A percentile compares a stretch with the other conserved stretches of the same genome.
These are phyloP conservation scores for Ceraceosorus bombacis DNA, from an alignment of 1,284 basidiomycete species.

Conservation along the genomic window DNA sequence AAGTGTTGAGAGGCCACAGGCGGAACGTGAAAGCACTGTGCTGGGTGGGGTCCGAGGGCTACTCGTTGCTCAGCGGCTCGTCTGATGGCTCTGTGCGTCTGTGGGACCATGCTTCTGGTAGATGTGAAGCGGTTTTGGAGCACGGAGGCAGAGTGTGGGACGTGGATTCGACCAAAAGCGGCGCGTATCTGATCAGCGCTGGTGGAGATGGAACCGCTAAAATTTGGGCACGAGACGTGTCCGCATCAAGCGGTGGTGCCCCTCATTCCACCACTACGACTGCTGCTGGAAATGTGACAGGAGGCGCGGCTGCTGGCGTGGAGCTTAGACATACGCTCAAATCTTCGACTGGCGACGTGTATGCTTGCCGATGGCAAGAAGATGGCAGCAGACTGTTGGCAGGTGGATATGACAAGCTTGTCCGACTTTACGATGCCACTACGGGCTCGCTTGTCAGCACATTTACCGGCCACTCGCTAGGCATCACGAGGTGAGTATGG, in stretches of 20 bases:
- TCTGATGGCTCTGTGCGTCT: conserved; percentile 45
- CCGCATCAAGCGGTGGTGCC: no score
- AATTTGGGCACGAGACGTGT: conserved; percentile 47
- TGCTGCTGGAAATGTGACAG: no score
- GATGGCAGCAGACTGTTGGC: conserved; percentile 49
- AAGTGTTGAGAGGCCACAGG: conserved; percentile 47
- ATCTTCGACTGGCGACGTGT: conserved; percentile 50
- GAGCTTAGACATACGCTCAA: conserved; percentile 16
- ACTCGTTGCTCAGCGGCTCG: conserved; percentile 50
- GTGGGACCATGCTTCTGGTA: conserved; percentile 39
- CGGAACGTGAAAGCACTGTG: conserved; percentile 53
- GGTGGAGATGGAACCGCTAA: conserved; percentile 52
- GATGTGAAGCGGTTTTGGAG: conserved; percentile 35
- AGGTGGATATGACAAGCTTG: conserved; percentile 53
- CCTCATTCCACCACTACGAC: no score
- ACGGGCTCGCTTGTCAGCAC: conserved; percentile 51
- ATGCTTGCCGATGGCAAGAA: conserved; percentile 51
- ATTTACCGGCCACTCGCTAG: conserved; percentile 53
- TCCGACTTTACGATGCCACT: conserved; percentile 52
- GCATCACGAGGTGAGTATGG: conserved; percentile 45
- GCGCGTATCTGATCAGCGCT: conserved; percentile 46
- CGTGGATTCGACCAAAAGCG: conserved; percentile 42
- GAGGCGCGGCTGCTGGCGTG: not conserved
- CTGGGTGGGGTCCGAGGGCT: conserved; percentile 49
- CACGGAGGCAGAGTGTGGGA: conserved; percentile 53